Conservation (phyloP, 805 yeast species). For the Candida xiaguanensis region DNA sequence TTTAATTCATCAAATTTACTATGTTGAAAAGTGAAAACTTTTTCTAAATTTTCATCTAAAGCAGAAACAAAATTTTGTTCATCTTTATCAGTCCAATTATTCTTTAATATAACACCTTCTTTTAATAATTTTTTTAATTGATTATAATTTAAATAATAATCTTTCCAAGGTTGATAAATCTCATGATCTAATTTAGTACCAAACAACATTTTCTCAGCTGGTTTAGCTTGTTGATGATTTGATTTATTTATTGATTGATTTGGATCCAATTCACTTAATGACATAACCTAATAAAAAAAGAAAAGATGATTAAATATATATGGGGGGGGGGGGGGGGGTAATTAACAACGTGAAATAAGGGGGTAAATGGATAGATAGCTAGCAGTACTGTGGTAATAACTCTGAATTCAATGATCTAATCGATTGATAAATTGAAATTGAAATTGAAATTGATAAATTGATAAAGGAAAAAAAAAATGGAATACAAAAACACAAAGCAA, state of each 20-base stretch:
- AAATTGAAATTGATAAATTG: too few relatives aligned
- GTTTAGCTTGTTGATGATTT: background rate
- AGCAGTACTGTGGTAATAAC: too few relatives aligned
- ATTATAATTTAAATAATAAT: constrained; percentile 64
- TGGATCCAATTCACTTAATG: background rate
- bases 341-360: background rate
- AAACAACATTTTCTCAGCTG: constrained; percentile 59
- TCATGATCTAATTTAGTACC: constrained; percentile 81
- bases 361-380: too few relatives aligned
- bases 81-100: constrained; percentile 65
- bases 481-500: too few relatives aligned
- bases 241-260: background rate
- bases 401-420: too few relatives aligned
- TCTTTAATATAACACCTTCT: constrained; percentile 53
- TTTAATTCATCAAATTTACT: constrained; percentile 67
- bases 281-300: constrained; percentile 1
- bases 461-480: too few relatives aligned
- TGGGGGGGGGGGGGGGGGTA: background rate
- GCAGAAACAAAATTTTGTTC: constrained; percentile 66
- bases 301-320: too few relatives aligned
- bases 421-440: too few relatives aligned
- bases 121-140: constrained; percentile 62
- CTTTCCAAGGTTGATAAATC: constrained; percentile 85
- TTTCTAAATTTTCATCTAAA: constrained; percentile 68
- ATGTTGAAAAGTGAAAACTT: constrained; percentile 70